A percentile compares a stretch with the other conserved stretches of the same genome.
phyloP scores from a whole-genome alignment of 2,329 filamentous ascomycete genomes.

The Calonectria henricotiae region DNA sequence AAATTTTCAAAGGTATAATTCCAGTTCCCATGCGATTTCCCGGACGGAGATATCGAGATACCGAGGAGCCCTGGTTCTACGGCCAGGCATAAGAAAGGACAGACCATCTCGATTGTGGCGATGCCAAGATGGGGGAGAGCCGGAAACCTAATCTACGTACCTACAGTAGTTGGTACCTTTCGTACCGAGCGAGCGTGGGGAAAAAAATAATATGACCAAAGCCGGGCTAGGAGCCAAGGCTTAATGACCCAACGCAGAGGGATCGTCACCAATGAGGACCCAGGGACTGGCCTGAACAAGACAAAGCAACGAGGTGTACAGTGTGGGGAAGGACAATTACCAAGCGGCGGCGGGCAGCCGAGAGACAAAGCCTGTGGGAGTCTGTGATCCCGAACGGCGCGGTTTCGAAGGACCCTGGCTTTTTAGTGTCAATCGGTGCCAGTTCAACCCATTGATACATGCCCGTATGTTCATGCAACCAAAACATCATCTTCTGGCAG shows the following conservation, averaged over 20 bases:
- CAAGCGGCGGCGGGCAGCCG: slow-evolving; percentile 17
- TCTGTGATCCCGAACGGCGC: slow-evolving; percentile 2
- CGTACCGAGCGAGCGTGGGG: slow-evolving; percentile 33
- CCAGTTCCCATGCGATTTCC: slow-evolving; percentile 78
- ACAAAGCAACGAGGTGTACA: slow-evolving; percentile 31
- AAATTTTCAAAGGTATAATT: slow-evolving; percentile 69
- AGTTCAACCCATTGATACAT: slow-evolving; percentile 1
- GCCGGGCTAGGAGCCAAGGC: slow-evolving; percentile 25
- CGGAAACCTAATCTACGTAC: slow-evolving; percentile 42
- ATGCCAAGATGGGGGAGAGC: slow-evolving; percentile 48
- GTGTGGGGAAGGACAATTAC: slow-evolving; percentile 32
- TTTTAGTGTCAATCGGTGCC: slow-evolving; percentile 4
- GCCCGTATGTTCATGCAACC: slow-evolving; percentile 9
- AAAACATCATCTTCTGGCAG: slow-evolving; percentile 6
- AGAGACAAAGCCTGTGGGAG: slow-evolving; percentile 21
- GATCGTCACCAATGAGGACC: slow-evolving; percentile 38
- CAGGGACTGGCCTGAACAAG: slow-evolving; percentile 27
- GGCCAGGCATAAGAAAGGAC: slow-evolving; percentile 48
- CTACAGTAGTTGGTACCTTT: slow-evolving; percentile 39
- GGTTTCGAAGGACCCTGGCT: slow-evolving; percentile 16
- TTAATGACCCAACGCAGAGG: slow-evolving; percentile 28
- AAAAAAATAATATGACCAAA: slow-evolving; percentile 28
- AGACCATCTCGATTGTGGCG: slow-evolving; percentile 49
- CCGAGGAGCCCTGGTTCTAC: slow-evolving; percentile 64
- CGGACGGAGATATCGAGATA: slow-evolving; percentile 65